Base-by-base conservation (phyloP, 1,284 basidiomycete species). In the Ustilago xerochloae region DNA sequence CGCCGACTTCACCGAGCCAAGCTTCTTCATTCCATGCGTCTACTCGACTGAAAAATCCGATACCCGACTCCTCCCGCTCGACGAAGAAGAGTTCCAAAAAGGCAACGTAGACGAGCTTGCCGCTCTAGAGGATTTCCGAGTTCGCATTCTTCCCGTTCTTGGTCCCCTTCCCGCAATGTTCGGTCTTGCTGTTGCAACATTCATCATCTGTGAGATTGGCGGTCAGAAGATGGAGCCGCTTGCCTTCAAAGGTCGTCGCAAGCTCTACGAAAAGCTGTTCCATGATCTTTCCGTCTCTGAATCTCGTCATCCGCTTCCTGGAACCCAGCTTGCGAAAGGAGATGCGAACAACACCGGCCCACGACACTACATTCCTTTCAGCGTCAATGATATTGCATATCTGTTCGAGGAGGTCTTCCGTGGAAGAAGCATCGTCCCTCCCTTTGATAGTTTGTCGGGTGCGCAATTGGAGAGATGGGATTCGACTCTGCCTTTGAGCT, bases 21-120 rank as follows among this genome's bases (percentile, higher is more conserved):
- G 51, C n/a, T 74, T 71, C 56, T 75, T 69, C 35, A 72, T 83
- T 22, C 81, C 81, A 3, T 80, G 78, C n/a, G 94, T 97, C 4
- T 99, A 96, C 85, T 96, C 93, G 1, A 97, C 95, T 5, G 95
- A 98, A 84, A 91, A 93, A 24, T 94, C 94, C 0, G 88, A 91
- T 16, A 85, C 86, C 47, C 92, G 92, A 73, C 87, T 99, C 1
- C 88, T 98, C 3, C 97, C 96, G 0, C 87, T 99, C 0, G 89
- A 93, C 0, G 93, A 97, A 66, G 93, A 94, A 67, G 94, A 98
- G 85, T 95, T 94, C 83, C 87, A 91, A 78, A 93, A 92, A 84
- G 97, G 96, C 13, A 87, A 90, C 20, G 91, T 98, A 6, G 91
- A 93, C 79, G 95, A 99, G 85, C 88, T 99, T 3, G 91, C 92